Evolutionary conservation across 2,329 filamentous ascomycete genomes (phyloP).

Genomic region (Hypoxylon sp.): DNA sequence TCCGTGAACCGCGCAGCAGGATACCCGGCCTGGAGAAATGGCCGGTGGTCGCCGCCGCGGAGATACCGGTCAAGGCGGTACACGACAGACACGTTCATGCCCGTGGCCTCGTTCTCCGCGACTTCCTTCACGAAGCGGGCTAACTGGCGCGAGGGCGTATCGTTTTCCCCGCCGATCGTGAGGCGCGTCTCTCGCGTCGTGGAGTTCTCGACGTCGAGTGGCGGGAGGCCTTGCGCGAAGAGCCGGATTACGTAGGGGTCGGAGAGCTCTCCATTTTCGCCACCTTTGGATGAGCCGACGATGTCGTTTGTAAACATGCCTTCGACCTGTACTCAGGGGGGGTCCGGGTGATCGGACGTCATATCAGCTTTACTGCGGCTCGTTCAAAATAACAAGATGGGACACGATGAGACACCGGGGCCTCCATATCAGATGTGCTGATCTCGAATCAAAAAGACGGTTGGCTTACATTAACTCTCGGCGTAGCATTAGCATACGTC

Average conservation of each 20-base stretch:
- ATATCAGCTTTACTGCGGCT: neutral
- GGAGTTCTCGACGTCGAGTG: slow-evolving; percentile 57
- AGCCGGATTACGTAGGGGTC: slow-evolving; percentile 68
- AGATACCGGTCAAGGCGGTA: slow-evolving; percentile 71
- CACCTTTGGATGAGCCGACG: slow-evolving; percentile 65
- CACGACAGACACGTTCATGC: slow-evolving; percentile 69
- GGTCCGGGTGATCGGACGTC: neutral
- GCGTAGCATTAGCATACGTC: slow-evolving; percentile 64
- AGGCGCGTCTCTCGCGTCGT: slow-evolving; percentile 58
- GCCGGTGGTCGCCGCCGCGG: slow-evolving; percentile 69
- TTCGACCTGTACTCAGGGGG: slow-evolving; percentile 60
- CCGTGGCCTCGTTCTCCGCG: slow-evolving; percentile 64
- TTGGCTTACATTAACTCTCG: slow-evolving; percentile 54
- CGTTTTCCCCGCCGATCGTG: slow-evolving; percentile 67
- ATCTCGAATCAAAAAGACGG: neutral
- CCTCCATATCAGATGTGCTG: neutral
- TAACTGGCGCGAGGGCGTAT: slow-evolving; percentile 68
- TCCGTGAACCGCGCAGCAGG: slow-evolving; percentile 70
- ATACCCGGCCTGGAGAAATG: slow-evolving; percentile 70
- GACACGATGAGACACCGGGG: neutral
- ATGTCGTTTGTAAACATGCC: slow-evolving; percentile 72
- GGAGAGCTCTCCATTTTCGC: slow-evolving; percentile 60
- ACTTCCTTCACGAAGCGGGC: slow-evolving; percentile 70
- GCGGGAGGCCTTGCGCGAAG: slow-evolving; percentile 66
- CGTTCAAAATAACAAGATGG: neutral